phyloP scores from a whole-genome alignment of 2,329 filamentous ascomycete species.

The Fusarium multiceps region DNA sequence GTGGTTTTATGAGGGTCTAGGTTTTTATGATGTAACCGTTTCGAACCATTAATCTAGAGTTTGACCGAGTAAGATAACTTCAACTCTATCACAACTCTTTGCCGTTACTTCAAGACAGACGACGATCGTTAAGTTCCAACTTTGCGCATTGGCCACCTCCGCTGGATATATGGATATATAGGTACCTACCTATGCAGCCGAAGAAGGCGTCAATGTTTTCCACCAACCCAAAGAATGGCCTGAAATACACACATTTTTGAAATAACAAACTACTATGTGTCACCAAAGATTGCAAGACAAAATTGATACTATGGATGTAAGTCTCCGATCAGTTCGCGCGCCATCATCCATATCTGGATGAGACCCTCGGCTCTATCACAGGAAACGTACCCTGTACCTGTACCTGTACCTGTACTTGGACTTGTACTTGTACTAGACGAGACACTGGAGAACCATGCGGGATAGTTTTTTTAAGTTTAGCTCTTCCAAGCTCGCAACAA shows the following conservation, averaged over 20 bases:
- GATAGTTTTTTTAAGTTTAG: slow-evolving; percentile 22
- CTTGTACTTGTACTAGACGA: not conserved
- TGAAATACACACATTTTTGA: too few relatives aligned
- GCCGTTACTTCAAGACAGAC: not conserved
- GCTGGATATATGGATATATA: not conserved
- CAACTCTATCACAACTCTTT: not conserved
- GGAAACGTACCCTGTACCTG: not conserved
- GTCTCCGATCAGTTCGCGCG: not conserved
- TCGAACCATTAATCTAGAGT: not conserved
- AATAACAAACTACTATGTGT: not conserved
- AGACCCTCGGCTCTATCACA: not conserved
- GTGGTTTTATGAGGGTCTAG: not conserved
- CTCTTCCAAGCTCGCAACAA: slow-evolving; percentile 18
- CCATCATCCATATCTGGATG: not conserved
- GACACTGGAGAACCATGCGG: slow-evolving; percentile 14
- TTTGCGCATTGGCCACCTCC: not conserved
- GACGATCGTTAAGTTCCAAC: not conserved
- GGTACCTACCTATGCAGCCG: too few relatives aligned
- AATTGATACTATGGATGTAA: not conserved
- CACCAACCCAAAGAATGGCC: not conserved
- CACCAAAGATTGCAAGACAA: not conserved
- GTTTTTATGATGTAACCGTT: not conserved
- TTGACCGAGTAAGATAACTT: not conserved
- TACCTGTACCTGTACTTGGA: not conserved
- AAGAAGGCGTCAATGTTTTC: not conserved